Percentiles rank a stretch among this genome's conserved stretches.
Conservation (phyloP, 345 rosid species). For the Trapa bicornis region DNA sequence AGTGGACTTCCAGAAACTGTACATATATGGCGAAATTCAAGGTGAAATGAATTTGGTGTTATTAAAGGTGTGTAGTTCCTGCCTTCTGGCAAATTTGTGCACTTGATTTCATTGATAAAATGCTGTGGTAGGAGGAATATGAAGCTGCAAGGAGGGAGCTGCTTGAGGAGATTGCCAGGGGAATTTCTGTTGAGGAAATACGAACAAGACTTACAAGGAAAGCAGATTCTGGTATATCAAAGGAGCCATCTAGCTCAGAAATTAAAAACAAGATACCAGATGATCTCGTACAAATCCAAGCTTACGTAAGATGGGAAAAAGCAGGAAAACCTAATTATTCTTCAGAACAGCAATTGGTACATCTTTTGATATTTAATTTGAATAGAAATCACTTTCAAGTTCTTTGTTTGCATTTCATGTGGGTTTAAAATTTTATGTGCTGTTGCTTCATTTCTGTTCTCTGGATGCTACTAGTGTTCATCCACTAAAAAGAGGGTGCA, state of each 20-base stretch:
- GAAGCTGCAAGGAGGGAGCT: conserved; percentile 91
- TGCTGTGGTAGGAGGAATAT: conserved; percentile 59
- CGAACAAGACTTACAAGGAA: conserved; percentile 50
- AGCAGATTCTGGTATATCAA: conserved; percentile 31
- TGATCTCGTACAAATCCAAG: conserved; percentile 50
- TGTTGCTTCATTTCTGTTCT: neutral
- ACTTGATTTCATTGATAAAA: neutral
- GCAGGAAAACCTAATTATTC: conserved; percentile 66
- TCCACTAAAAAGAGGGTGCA: neutral
- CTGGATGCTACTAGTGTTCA: neutral
- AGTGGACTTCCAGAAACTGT: neutral
- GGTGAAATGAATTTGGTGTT: neutral
- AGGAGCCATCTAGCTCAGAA: conserved; percentile 25
- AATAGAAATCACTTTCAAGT: neutral
- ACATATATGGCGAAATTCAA: neutral
- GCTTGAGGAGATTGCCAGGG: conserved; percentile 63
- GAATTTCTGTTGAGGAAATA: conserved; percentile 62
- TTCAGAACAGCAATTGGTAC: conserved; percentile 20
- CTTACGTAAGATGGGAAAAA: conserved; percentile 67
- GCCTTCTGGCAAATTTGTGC: neutral
- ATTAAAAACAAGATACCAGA: conserved; percentile 32
- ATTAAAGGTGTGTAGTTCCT: neutral
- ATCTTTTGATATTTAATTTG: neutral
- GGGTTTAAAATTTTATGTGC: neutral
- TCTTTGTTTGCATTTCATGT: neutral